Conservation (phyloP, 768 basidiomycete species). For the Mycena pura region DNA sequence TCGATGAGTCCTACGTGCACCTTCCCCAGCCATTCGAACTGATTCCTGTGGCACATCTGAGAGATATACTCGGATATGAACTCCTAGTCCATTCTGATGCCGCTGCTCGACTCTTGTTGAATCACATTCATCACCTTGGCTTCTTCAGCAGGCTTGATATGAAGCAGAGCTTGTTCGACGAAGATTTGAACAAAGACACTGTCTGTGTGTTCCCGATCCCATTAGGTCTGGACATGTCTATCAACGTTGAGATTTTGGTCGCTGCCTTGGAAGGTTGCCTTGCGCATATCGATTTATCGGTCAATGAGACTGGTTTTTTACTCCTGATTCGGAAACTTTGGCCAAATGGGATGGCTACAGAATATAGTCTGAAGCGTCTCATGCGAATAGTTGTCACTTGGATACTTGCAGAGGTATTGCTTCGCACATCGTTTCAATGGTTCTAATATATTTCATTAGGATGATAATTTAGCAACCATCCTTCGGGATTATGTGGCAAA, state of each 20-base stretch:
- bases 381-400: slow-evolving; percentile 65
- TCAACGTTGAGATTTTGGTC: slow-evolving; percentile 75
- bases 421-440: neutral
- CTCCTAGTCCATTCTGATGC: slow-evolving; percentile 62
- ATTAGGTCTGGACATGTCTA: slow-evolving; percentile 71
- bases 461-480: slow-evolving; percentile 68
- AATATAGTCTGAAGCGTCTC: slow-evolving; percentile 71
- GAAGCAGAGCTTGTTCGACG: slow-evolving; percentile 43
- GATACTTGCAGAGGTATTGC: slow-evolving; percentile 72
- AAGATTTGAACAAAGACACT: slow-evolving; percentile 41
- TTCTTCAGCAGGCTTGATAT: slow-evolving; percentile 60
- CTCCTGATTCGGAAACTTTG: slow-evolving; percentile 73
- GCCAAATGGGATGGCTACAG: slow-evolving; percentile 76
- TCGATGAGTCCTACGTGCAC: slow-evolving; percentile 29
- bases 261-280: slow-evolving; percentile 75
- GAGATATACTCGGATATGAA: slow-evolving; percentile 63
- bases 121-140: slow-evolving; percentile 67
- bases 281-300: slow-evolving; percentile 70
- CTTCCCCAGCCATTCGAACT: slow-evolving; percentile 60
- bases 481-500: slow-evolving; percentile 72
- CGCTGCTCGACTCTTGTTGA: slow-evolving; percentile 59
- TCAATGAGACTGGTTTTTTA: slow-evolving; percentile 77
- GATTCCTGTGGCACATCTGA: slow-evolving; percentile 60
- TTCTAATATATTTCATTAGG: slow-evolving; percentile 47
- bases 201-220: slow-evolving; percentile 73